Percentiles rank a stretch among this genome's conserved stretches.
Evolutionary conservation across 352 stramenopile species (phyloP).

Genomic region (Albugo laibachii): DNA sequence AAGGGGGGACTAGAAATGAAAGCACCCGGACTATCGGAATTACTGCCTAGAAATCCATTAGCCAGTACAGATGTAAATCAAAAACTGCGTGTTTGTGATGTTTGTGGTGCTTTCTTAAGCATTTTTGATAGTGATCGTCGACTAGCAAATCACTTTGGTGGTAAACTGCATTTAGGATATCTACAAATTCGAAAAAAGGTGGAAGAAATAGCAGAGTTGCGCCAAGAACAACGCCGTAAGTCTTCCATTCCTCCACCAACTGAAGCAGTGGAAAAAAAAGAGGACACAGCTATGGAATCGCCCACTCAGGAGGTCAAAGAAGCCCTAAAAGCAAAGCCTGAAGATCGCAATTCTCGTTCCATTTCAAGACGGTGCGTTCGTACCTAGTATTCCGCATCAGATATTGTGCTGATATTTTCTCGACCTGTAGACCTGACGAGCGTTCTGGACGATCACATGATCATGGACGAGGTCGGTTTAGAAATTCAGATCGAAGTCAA

Average conservation of each 20-base stretch:
- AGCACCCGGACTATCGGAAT: neutral
- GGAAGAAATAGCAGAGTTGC: constrained; percentile 30
- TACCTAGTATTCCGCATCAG: neutral
- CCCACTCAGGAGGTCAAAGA: neutral
- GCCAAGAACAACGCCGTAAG: constrained; percentile 9
- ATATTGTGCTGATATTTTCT: neutral
- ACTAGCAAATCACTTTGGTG: constrained; percentile 79
- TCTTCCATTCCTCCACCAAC: constrained; percentile 2
- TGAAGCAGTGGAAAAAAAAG: neutral
- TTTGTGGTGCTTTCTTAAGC: constrained; percentile 81
- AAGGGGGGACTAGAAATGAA: constrained; percentile 2
- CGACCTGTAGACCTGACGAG: constrained; percentile 5
- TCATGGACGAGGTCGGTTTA: constrained; percentile 5
- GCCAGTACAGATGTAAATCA: constrained; percentile 37
- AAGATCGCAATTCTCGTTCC: constrained; percentile 7
- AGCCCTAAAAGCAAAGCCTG: neutral
- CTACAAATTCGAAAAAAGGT: constrained; percentile 78
- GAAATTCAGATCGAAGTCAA: constrained; percentile 1
- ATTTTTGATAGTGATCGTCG: constrained; percentile 84
- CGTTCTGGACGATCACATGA: neutral
- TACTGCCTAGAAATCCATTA: constrained; percentile 7
- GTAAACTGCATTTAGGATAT: constrained; percentile 82
- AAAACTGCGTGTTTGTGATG: constrained; percentile 79
- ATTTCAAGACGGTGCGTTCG: constrained; percentile 6
- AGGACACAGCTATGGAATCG: neutral